These are phyloP conservation scores for Paramecium sonneborni DNA, from an alignment of 73 alveolate species.

Conservation along the genomic window DNA sequence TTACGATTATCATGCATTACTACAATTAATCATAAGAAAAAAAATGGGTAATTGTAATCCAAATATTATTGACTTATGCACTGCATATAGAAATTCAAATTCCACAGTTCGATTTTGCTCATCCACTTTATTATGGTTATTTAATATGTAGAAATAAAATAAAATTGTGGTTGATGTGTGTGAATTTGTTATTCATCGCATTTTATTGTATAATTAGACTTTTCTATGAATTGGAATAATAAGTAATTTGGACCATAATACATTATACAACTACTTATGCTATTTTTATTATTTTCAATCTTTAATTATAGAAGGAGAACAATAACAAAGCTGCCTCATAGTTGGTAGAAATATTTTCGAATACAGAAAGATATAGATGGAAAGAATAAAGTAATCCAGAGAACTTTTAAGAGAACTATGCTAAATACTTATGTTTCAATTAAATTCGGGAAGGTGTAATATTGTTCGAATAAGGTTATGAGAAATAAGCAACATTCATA, in stretches of 20 bases:
- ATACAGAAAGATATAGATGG: background rate
- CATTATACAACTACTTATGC: background rate
- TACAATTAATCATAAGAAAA: background rate
- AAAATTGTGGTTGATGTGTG: background rate
- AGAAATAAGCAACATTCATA: background rate
- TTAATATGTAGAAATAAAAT: background rate
- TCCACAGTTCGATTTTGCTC: constrained; percentile 3
- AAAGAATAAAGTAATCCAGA: background rate
- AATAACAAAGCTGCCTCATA: background rate
- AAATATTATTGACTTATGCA: background rate
- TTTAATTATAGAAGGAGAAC: background rate
- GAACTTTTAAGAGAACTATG: background rate
- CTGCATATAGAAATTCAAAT: constrained; percentile 1
- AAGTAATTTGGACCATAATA: background rate
- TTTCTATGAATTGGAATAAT: background rate
- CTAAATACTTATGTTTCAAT: background rate
- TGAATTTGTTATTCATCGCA: background rate
- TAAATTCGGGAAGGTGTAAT: background rate
- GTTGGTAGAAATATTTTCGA: background rate
- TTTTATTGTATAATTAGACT: background rate
- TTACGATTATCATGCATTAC: background rate
- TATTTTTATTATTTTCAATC: background rate
- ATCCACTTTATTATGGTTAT: background rate
- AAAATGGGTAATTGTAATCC: background rate
- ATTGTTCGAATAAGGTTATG: background rate